Base-by-base conservation (phyloP, 306 rosid genomes). In the Astragalus glycyphyllos region DNA sequence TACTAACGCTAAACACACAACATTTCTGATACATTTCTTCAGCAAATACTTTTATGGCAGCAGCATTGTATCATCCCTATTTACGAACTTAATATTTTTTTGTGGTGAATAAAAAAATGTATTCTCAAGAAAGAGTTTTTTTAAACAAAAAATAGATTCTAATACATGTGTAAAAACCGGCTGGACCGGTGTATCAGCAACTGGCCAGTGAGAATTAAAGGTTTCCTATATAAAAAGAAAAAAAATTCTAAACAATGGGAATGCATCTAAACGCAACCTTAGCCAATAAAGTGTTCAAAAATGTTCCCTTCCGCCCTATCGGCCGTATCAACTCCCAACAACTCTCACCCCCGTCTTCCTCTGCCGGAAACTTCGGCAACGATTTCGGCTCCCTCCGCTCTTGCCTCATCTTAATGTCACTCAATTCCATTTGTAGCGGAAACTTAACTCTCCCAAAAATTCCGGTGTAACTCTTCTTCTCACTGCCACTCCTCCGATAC, bases 321-420 rank as follows among this genome's bases (percentile, higher is more conserved):
- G 85, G 85, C 62, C 65, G 71, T 2, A 77, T 49, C 38, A 82
- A 11, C 15, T 77, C 77, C 82, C 85, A 69, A 2, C 66, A 68
- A 34, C 82, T 56, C 46, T 56, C 42, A 14, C 77, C 80, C 14
- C 65, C 76, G 3, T 20, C 72, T 12, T 4, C 58, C 71, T 65
- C 56, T 67, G 17, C 26, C 58, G 71, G 15, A 1, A 69, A 2
- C 40, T 65, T 57, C 1, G 71, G 40, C 35, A 16, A 12, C 11
- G 63, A n/a, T 7, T 5, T 7, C 12, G 73, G 60, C 3, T 77
- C 86, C 37, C 47, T 74, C 14, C 75, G 45, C 0, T 42, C 75
- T 38, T 68, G 86, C 51, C 86, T 82, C 75, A 3, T 64, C 80
- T 69, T 82, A 0, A 82, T 78, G 11, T 82, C 83, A 46, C 64